These are phyloP conservation scores for Marsdenia floribunda DNA, from an alignment of 257 asterid species.

Conservation along the genomic window DNA sequence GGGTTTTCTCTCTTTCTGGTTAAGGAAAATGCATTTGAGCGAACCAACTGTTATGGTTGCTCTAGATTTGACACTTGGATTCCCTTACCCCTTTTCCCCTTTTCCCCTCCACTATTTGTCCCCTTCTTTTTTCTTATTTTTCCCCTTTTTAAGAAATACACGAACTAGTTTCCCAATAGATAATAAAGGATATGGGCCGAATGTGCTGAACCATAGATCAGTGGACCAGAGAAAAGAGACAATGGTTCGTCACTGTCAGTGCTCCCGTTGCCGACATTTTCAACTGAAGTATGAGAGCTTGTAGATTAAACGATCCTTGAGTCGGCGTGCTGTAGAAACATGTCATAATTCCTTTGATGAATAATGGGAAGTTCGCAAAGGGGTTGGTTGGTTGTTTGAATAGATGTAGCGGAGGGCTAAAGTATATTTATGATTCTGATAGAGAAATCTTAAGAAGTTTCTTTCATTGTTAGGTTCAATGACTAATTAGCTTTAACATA, in stretches of 20 bases:
- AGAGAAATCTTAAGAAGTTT: background rate
- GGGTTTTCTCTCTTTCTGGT: constrained; percentile 1
- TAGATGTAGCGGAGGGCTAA: background rate
- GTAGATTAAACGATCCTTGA: background rate
- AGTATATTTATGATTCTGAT: background rate
- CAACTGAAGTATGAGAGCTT: background rate
- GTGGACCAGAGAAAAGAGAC: constrained; percentile 10
- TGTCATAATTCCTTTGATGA: background rate
- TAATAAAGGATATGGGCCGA: background rate
- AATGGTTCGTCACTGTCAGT: background rate
- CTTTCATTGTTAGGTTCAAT: background rate
- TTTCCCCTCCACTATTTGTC: background rate
- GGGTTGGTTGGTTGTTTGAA: background rate
- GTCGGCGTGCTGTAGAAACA: background rate
- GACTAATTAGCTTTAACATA: background rate
- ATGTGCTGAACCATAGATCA: background rate
- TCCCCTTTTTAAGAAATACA: background rate
- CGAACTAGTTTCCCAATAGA: too few species aligned
- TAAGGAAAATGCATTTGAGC: constrained; percentile 8
- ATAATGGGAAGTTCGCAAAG: background rate
- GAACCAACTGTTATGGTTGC: background rate
- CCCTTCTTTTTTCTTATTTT: background rate
- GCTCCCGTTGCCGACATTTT: constrained; percentile 12
- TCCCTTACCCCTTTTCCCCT: background rate
- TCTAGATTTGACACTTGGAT: constrained; percentile 2